Evolutionary conservation across 768 basidiomycete species (phyloP).

Genomic region (Rhizopogon vinicolor): DNA sequence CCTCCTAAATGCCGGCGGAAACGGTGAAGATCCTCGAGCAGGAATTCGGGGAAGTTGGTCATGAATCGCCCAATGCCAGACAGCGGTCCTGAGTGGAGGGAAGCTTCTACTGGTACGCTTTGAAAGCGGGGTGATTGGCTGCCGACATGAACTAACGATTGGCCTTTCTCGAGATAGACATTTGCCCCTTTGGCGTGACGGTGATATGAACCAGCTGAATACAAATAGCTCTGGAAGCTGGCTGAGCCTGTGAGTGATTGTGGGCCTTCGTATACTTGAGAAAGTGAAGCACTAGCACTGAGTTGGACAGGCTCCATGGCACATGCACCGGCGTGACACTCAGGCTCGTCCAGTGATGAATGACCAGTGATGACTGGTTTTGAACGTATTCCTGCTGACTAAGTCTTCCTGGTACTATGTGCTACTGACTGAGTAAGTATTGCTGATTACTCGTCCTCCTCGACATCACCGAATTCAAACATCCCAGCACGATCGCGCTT

Average conservation of each 20-base stretch:
- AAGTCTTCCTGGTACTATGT: not conserved
- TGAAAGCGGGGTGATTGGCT: conserved; percentile 1
- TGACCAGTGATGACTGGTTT: not conserved
- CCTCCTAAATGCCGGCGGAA: conserved; percentile 6
- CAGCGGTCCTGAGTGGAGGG: conserved; percentile 10
- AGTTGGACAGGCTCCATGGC: not conserved
- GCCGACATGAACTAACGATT: conserved; percentile 1
- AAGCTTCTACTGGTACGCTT: conserved; percentile 1
- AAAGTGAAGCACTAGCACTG: not conserved
- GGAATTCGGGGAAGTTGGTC: conserved; percentile 17
- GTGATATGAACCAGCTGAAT: conserved; percentile 36
- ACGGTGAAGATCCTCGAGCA: conserved; percentile 22
- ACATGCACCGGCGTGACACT: too few relatives aligned
- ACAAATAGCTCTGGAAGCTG: conserved; percentile 44
- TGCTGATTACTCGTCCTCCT: conserved; percentile 60
- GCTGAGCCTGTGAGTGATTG: conserved; percentile 24
- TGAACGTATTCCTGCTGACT: not conserved
- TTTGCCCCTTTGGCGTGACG: conserved; percentile 25
- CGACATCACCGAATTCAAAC: conserved; percentile 91
- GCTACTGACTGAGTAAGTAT: not conserved
- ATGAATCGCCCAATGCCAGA: conserved; percentile 24
- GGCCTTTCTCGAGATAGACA: conserved; percentile 3
- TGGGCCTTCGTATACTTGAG: not conserved
- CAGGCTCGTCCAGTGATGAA: too few relatives aligned
- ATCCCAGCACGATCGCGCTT: conserved; percentile 76